Evolutionary conservation across 2,329 filamentous ascomycete species (phyloP), one percentile per base, ranked within the genome.

Genomic region (Furcasterigmium furcatum): DNA sequence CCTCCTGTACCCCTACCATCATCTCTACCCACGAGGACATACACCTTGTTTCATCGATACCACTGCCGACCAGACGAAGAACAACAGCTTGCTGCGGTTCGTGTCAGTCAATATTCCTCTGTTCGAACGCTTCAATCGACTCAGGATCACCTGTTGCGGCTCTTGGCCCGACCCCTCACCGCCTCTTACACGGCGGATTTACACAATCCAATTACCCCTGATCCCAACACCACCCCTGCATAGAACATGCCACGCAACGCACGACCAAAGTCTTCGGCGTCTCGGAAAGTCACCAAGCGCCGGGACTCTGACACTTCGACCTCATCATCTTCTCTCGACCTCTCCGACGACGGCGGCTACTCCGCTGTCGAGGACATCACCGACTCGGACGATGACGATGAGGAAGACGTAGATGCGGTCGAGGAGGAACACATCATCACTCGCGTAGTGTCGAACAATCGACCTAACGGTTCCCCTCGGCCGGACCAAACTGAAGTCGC

Each of bases 341-440:
- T 82, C 6, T 85, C 80, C 51, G 81, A 85, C 48, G 87, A 90
- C 42, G 81, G 77, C 44, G 85, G 82, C 46, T 90, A 91, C 63
- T 87, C 83, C 2, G 86, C 76, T 30, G 85, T 95, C 48, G 87
- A 92, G 60, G 81, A 90, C 42, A 85, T 95, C 49, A 88, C 80
- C 54, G 88, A 91, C 56, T 85, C 82, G 10, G 88, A 79, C 44
- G 79, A 91, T 51, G 85, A 89, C 52, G 88, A 92, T 62, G 85
- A 92, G 64, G 81, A 87, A 53, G 81, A 88, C 74, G 81, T 92
- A 46, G 79, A 87, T 59, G 80, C 84, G 74, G 77, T 82, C 72
- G 88, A 94, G 77, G 88, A 91, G 71, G 77, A 83, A 63, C 80
- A 85, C 55, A 88, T 91, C 51, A 72, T 88, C 47, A 65, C 66